Conservation (phyloP, 345 rosid genomes). For the Citrus sp. region DNA sequence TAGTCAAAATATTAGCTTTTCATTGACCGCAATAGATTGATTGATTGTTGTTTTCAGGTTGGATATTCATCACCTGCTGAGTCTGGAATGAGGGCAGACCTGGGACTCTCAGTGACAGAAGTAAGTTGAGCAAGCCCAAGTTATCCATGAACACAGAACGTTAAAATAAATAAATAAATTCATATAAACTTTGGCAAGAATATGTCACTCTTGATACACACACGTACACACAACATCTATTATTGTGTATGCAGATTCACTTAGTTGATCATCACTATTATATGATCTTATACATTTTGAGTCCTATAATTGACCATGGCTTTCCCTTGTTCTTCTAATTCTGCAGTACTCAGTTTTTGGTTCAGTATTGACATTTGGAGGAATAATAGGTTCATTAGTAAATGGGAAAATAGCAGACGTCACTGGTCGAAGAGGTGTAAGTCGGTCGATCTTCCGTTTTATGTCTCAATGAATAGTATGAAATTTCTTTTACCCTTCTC, state of each 20-base stretch:
- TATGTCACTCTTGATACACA: no score
- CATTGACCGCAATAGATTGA: neutral
- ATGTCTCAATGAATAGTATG: no score
- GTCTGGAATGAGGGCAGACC: slow-evolving; percentile 55
- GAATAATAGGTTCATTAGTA: slow-evolving; percentile 24
- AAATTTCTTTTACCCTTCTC: neutral
- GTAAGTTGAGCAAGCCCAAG: neutral
- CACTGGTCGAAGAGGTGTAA: neutral
- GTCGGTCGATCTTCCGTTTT: no score
- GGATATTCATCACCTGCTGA: slow-evolving; percentile 74
- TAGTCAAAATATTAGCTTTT: neutral
- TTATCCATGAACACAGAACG: no score
- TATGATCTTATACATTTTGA: no score
- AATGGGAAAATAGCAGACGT: slow-evolving; percentile 29
- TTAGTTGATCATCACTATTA: neutral
- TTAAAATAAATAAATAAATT: no score
- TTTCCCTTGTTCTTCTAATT: neutral
- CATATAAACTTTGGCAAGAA: neutral
- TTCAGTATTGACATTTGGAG: slow-evolving; percentile 33
- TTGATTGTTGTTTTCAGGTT: slow-evolving; percentile 26
- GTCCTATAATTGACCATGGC: no score
- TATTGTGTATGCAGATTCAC: no score
- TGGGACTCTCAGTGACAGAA: slow-evolving; percentile 55
- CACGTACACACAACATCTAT: no score
- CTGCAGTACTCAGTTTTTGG: slow-evolving; percentile 19